These are phyloP conservation scores for Colletotrichum sp. DNA, from an alignment of 2,329 filamentous ascomycete species.

Conservation along the genomic window DNA sequence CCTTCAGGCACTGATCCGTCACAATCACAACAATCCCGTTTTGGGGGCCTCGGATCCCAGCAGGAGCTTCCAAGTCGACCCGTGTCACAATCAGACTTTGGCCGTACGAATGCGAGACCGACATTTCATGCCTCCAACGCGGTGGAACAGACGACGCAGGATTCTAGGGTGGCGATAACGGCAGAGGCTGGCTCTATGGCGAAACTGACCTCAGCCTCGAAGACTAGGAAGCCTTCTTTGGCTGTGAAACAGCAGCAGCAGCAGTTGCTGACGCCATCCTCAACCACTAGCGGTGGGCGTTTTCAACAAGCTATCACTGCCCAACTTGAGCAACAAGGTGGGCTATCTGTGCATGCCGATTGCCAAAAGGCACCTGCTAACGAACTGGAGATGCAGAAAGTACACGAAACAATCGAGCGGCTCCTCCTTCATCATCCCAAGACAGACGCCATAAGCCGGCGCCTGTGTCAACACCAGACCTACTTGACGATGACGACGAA, in stretches of 20 bases:
- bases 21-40: constrained; percentile 16
- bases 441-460: not conserved
- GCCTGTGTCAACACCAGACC: constrained; percentile 9
- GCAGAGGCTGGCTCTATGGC: constrained; percentile 43
- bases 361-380: not conserved
- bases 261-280: constrained; percentile 46
- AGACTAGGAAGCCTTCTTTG: constrained; percentile 49
- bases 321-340: constrained; percentile 22
- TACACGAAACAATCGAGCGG: not conserved
- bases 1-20: constrained; percentile 23
- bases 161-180: constrained; percentile 5
- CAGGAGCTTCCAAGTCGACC: not conserved
- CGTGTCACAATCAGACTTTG: not conserved
- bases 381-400: constrained; percentile 1
- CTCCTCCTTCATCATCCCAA: not conserved
- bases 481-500: constrained; percentile 27
- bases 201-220: constrained; percentile 46
- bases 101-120: not conserved
- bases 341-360: not conserved
- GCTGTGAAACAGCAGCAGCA: constrained; percentile 41
- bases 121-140: constrained; percentile 1
- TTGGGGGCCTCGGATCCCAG: constrained; percentile 5
- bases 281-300: constrained; percentile 30
- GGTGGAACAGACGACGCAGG: not conserved
- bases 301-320: constrained; percentile 21